Evolutionary conservation across 495 filamentous ascomycete genomes (phyloP).

Genomic region (Aspergillus leporis): DNA sequence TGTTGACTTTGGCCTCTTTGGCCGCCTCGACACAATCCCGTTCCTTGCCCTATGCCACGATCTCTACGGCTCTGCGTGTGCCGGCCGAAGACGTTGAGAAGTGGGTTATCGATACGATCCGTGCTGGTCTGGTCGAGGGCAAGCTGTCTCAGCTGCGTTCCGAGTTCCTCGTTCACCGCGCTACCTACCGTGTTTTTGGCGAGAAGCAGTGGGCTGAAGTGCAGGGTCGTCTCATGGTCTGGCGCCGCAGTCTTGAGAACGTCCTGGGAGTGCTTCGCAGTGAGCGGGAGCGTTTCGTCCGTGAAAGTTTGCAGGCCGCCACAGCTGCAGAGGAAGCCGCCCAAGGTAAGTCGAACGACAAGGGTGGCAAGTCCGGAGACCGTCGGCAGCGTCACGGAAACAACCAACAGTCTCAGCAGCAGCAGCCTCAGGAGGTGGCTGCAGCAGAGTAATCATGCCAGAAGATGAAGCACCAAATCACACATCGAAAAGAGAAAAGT

Average conservation of each 20-base stretch:
- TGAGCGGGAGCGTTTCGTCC: constrained; percentile 68
- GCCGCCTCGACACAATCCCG: constrained; percentile 79
- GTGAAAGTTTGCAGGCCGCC: constrained; percentile 44
- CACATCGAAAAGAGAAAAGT: constrained; percentile 8
- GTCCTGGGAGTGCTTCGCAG: constrained; percentile 74
- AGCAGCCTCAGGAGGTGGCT: constrained; percentile 32
- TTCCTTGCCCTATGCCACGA: constrained; percentile 80
- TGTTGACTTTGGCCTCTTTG: constrained; percentile 87
- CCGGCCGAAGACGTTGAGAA: constrained; percentile 83
- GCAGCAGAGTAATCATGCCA: constrained; percentile 5
- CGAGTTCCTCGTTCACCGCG: constrained; percentile 90
- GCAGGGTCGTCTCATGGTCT: constrained; percentile 82
- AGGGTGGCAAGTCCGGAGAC: constrained; percentile 34
- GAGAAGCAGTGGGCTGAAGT: constrained; percentile 98
- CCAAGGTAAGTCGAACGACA: constrained; percentile 23
- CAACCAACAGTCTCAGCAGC: constrained; percentile 21
- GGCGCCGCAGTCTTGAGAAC: constrained; percentile 73
- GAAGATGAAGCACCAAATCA: constrained; percentile 1
- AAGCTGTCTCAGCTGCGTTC: constrained; percentile 88
- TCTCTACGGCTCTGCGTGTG: constrained; percentile 80
- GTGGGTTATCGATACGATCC: constrained; percentile 98
- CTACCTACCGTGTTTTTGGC: constrained; percentile 92
- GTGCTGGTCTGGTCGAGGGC: constrained; percentile 90
- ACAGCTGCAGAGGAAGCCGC: constrained; percentile 30
- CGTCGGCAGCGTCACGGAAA: constrained; percentile 33